A percentile compares a stretch with the other conserved stretches of the same genome.
Evolutionary conservation across 129 eudicot genomes (phyloP).

Genomic region (Calendula officinalis): DNA sequence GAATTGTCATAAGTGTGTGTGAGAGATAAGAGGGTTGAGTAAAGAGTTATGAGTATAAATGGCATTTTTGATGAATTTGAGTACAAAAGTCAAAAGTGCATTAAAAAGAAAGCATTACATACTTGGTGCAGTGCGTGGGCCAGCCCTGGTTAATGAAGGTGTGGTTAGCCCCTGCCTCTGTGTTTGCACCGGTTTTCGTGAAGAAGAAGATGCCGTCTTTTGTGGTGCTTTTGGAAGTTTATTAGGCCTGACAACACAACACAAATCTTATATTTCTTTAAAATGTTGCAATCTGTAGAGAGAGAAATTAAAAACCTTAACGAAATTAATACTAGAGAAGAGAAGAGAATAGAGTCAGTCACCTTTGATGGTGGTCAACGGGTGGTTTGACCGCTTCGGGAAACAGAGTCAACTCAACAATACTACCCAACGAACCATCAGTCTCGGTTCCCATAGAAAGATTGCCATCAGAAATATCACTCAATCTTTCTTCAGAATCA

Average conservation of each 20-base stretch:
- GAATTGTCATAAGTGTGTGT: too few relatives aligned
- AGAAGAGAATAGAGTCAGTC: constrained; percentile 24
- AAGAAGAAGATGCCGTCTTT: constrained; percentile 54
- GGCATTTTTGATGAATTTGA: background rate
- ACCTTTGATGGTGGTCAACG: constrained; percentile 53
- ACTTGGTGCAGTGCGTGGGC: constrained; percentile 54
- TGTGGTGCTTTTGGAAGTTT: constrained; percentile 60
- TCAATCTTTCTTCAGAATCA: constrained; percentile 74
- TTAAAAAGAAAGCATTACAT: constrained; percentile 20
- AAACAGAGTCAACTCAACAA: constrained; percentile 71
- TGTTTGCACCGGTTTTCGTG: constrained; percentile 32
- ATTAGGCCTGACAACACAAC: constrained; percentile 40
- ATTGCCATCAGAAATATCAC: constrained; percentile 89
- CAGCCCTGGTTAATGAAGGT: constrained; percentile 50
- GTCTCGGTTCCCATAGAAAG: constrained; percentile 95
- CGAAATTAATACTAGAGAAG: background rate
- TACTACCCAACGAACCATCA: constrained; percentile 67
- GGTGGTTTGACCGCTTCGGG: constrained; percentile 55
- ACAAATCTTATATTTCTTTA: constrained; percentile 9
- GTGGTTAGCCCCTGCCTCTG: constrained; percentile 38
- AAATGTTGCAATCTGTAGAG: background rate
- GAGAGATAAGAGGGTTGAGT: background rate
- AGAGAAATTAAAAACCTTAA: background rate
- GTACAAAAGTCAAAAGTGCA: background rate
- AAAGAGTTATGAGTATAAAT: background rate